Conservation (phyloP, 345 rosid species). For the Gossypium arboreum region DNA sequence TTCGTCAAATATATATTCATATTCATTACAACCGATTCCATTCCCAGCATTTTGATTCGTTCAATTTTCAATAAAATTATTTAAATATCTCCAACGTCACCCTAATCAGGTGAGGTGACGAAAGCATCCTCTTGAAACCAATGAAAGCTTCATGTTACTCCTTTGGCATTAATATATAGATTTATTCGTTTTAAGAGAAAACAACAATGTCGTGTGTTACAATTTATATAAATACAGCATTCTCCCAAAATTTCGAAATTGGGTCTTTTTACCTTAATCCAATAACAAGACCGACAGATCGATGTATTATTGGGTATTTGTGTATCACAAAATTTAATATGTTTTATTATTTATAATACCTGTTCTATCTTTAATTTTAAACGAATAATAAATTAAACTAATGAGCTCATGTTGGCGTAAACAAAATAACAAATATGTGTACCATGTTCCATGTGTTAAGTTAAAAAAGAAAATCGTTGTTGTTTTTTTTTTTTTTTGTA, state of each 20-base stretch:
- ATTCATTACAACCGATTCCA: neutral
- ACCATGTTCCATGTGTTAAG: neutral
- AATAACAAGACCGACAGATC: no score
- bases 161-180: neutral
- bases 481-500: no score
- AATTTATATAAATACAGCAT: no score
- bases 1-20: constrained; percentile 17
- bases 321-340: neutral
- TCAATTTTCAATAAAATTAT: neutral
- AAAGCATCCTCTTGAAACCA: neutral
- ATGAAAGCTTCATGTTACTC: no score
- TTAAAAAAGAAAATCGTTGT: neutral
- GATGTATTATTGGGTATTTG: no score
- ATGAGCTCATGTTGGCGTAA: neutral
- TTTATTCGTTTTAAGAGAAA: no score
- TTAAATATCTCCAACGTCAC: constrained; percentile 17
- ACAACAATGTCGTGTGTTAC: no score
- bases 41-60: constrained; percentile 7
- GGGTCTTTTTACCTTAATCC: no score
- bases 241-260: no score
- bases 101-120: constrained; percentile 19
- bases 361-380: no score
- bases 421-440: neutral
- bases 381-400: no score
- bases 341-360: no score